Percentiles rank a stretch among this genome's conserved stretches.
Evolutionary conservation across 2,329 filamentous ascomycete genomes (phyloP).

Genomic region (Elsinoe perseae): DNA sequence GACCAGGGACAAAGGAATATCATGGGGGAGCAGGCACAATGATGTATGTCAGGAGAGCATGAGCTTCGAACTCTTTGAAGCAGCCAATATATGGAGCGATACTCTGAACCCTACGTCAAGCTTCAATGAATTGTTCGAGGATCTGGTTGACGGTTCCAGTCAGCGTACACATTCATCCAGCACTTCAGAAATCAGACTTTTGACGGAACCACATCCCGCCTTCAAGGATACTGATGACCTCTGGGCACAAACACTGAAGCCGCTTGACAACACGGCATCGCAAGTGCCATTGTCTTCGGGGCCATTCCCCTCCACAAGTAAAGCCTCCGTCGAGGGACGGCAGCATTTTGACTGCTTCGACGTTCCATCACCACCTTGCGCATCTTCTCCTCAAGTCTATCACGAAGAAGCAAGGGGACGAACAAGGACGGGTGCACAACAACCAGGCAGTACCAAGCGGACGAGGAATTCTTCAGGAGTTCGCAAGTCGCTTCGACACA

Average conservation of each 20-base stretch:
- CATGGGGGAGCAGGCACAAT: conserved; percentile 51
- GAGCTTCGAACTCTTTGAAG: conserved; percentile 43
- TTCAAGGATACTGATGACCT: neutral
- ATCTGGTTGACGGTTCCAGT: neutral
- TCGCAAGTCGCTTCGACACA: conserved; percentile 4
- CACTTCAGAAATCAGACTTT: conserved; percentile 3
- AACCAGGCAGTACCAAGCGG: neutral
- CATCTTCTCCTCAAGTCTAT: neutral
- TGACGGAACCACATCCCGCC: neutral
- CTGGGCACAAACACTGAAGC: neutral
- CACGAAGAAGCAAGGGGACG: neutral
- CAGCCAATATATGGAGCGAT: conserved; percentile 42
- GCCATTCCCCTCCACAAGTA: neutral
- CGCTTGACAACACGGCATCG: neutral
- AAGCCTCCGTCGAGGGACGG: neutral
- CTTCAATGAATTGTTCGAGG: neutral
- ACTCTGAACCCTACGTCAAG: conserved; percentile 40
- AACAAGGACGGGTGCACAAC: neutral
- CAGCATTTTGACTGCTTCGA: neutral
- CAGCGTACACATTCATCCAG: neutral
- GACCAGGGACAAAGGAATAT: conserved; percentile 44
- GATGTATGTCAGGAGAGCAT: conserved; percentile 58
- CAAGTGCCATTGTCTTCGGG: neutral
- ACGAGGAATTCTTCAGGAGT: conserved; percentile 10
- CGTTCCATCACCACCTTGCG: conserved; percentile 1